Evolutionary conservation across 805 yeast genomes (phyloP).

Genomic region (Komagataella populi): DNA sequence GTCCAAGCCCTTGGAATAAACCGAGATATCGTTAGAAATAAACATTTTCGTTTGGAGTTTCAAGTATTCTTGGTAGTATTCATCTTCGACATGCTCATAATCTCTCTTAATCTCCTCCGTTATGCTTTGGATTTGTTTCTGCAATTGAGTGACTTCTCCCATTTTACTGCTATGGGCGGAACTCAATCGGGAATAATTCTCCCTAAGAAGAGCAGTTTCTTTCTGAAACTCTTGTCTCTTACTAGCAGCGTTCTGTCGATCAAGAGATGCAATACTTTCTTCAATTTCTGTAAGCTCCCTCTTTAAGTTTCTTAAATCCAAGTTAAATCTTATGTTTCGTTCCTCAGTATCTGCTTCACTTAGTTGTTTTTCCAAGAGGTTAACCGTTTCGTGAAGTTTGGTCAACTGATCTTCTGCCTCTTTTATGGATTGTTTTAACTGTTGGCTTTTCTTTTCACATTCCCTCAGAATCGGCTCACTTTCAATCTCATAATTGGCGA

Average conservation of each 20-base stretch:
- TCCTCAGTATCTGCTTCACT: constrained; percentile 49
- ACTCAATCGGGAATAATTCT: constrained; percentile 37
- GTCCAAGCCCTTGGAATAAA: constrained; percentile 78
- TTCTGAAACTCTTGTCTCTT: constrained; percentile 49
- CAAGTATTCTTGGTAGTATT: constrained; percentile 59
- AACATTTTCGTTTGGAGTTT: constrained; percentile 63
- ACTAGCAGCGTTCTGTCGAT: constrained; percentile 42
- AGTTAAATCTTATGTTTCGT: constrained; percentile 48
- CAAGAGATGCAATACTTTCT: constrained; percentile 27
- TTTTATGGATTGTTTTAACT: constrained; percentile 7
- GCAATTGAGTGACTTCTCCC: constrained; percentile 80
- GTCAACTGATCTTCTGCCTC: constrained; percentile 17
- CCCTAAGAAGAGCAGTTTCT: constrained; percentile 36
- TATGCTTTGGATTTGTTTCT: constrained; percentile 49
- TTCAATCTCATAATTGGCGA: constrained; percentile 9
- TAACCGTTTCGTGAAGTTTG: constrained; percentile 3
- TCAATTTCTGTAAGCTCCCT: constrained; percentile 23
- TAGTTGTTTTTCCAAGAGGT: constrained; percentile 24
- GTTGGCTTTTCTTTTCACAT: constrained; percentile 6
- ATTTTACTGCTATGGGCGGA: constrained; percentile 57
- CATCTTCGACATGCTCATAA: constrained; percentile 49
- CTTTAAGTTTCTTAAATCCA: constrained; percentile 38
- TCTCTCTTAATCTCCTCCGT: constrained; percentile 54
- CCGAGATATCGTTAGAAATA: constrained; percentile 68
- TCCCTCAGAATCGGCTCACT: constrained; percentile 6